phyloP scores from a whole-genome alignment of 139 green algal genomes.

The Chlorella sp. region DNA sequence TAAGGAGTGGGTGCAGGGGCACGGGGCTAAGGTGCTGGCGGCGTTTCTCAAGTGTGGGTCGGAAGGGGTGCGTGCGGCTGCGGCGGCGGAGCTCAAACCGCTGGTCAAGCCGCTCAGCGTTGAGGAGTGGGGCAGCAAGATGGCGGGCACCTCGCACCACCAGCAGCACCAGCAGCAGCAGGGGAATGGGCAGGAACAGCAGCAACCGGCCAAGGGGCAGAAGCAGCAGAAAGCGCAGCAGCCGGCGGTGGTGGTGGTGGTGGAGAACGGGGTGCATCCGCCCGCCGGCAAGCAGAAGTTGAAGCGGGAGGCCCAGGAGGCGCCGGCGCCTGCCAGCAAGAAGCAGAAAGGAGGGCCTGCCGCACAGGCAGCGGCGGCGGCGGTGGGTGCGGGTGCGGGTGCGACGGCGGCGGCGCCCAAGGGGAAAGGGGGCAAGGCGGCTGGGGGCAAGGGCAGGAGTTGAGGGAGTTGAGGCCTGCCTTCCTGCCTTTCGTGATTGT shows the following conservation, averaged over 20 bases:
- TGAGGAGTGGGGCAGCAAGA: background rate
- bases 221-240: slow-evolving; percentile 3
- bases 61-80: slow-evolving; percentile 16
- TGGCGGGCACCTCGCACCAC: background rate
- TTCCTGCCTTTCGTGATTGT: no score
- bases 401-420: no score
- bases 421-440: no score
- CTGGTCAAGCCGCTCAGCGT: slow-evolving; percentile 3
- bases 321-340: no score
- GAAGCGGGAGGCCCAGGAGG: no score
- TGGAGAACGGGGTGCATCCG: no score
- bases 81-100: slow-evolving; percentile 32
- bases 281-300: no score
- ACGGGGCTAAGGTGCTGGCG: slow-evolving; percentile 70
- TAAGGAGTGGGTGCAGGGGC: slow-evolving; percentile 35
- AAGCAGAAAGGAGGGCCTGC: no score
- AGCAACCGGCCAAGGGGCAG: background rate
- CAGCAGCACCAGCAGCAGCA: background rate
- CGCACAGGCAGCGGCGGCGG: background rate
- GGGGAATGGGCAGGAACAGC: background rate
- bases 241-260: no score
- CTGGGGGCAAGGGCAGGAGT: no score
- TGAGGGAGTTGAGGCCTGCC: no score
- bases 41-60: slow-evolving; percentile 44
- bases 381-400: background rate